Percentiles rank a stretch among this genome's conserved stretches.
These are phyloP conservation scores for Sonneratia caseolaris DNA, from an alignment of 345 rosid species.

Conservation along the genomic window DNA sequence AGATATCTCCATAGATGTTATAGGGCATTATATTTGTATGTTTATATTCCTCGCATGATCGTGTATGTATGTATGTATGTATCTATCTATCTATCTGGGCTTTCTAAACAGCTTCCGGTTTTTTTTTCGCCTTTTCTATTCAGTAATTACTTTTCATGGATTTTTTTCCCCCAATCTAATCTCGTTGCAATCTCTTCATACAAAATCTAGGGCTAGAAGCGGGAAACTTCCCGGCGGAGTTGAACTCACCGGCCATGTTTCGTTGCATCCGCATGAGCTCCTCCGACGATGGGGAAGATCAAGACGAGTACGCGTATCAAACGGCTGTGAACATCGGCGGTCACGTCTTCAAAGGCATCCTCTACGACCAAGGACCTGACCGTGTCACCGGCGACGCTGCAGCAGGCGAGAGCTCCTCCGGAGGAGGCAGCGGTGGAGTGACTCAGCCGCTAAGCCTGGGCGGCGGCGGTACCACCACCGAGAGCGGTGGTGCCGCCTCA, in stretches of 20 bases:
- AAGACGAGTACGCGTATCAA: conserved; percentile 75
- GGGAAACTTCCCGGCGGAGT: conserved; percentile 61
- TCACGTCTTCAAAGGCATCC: conserved; percentile 81
- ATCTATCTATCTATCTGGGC: too few species aligned
- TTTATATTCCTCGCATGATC: too few species aligned
- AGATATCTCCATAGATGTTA: too few species aligned
- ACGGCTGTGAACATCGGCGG: conserved; percentile 80
- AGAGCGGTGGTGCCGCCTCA: conserved; percentile 11
- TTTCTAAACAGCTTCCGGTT: too few species aligned
- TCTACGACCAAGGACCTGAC: conserved; percentile 86
- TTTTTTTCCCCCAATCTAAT: background rate
- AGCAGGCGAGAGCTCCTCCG: conserved; percentile 49
- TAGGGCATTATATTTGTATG: too few species aligned
- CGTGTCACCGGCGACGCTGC: conserved; percentile 19
- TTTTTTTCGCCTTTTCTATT: too few species aligned
- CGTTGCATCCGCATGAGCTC: conserved; percentile 65
- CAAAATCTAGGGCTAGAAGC: conserved; percentile 54
- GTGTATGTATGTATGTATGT: too few species aligned
- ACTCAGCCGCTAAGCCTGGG: conserved; percentile 24
- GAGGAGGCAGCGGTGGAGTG: conserved; percentile 22
- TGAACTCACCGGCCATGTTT: conserved; percentile 59
- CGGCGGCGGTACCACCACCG: background rate
- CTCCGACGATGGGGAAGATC: conserved; percentile 45
- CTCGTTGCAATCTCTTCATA: background rate
- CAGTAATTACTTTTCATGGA: too few species aligned